Base-by-base conservation (phyloP, 2,329 filamentous ascomycete species). In the Aaosphaeria pasadenensis region DNA sequence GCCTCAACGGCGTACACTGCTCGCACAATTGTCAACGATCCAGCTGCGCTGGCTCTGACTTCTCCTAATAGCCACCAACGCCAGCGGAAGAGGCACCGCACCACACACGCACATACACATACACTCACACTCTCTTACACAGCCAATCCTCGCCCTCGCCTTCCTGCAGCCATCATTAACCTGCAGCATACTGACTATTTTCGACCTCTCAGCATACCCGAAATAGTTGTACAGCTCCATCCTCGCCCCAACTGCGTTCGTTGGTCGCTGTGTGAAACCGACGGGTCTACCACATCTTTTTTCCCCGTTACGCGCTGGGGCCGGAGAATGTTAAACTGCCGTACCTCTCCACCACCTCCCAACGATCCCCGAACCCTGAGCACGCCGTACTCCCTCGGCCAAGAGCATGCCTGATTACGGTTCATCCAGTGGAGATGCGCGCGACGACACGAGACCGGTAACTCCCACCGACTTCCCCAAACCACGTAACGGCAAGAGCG, bases 391-490 rank as follows among this genome's bases (percentile, higher is more conserved):
- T 36, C 9, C 33, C 13, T 9, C 33, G 9, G 9, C 9, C 33
- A 36, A 9, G 33, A 36, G 33, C 33, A 40, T 40, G 39, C 9
- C 9, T 17, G 39, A 40, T 9, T 40, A 40, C 39, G 24, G 24
- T 17, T 11, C 11, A 9, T 40, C 39, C 9, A n/a, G 2, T 7
- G 39, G 11, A 7, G 33, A 13, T 13, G 43, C 52, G 9, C 54
- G 49, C 46, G 50, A 63, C 44, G 53, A 57, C 30, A 52, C 51
- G 31, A 60, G 60, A 29, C 63, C 63, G 31, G 48, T 57, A 33
- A 70, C 66, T 39, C 66, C 66, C n/a, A 63, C 62, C 17, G 61
- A 55, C 38, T 52, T 58, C 35, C 53, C 58, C 44, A 57, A 55
- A 38, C 52, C 57, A 39, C 53, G 54, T 47, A 64, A 60, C 44